Percentiles rank a stretch among this genome's conserved stretches.
Evolutionary conservation across 148 eudicot genomes (phyloP).

Genomic region (Fagopyrum tataricum): DNA sequence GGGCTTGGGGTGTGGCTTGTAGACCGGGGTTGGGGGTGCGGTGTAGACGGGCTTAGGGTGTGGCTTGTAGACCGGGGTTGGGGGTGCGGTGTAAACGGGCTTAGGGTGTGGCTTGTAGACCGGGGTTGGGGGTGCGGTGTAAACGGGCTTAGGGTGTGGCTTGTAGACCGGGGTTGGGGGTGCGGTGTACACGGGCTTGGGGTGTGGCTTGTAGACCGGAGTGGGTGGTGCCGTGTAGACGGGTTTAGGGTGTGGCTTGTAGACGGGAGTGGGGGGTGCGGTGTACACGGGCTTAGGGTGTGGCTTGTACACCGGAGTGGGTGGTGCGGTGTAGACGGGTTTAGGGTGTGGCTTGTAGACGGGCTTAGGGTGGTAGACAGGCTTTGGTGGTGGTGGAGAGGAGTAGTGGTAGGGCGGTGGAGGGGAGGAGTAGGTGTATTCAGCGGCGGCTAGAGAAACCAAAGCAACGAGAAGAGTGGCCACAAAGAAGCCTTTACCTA

Average conservation of each 20-base stretch:
- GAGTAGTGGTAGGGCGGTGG: neutral
- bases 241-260: neutral
- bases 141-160: constrained; percentile 7
- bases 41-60: neutral
- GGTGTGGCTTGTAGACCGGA: too few relatives aligned
- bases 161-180: neutral
- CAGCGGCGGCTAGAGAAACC: constrained; percentile 4
- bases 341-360: neutral
- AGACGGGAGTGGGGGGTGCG: neutral
- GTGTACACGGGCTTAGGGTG: neutral
- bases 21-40: too few relatives aligned
- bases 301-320: neutral
- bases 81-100: too few relatives aligned
- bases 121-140: too few relatives aligned
- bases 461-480: constrained; percentile 4
- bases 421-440: neutral
- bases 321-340: neutral
- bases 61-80: constrained; percentile 2
- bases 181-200: too few relatives aligned
- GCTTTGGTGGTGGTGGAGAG: neutral
- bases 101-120: constrained; percentile 4
- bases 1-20: too few relatives aligned
- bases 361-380: neutral
- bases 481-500: constrained; percentile 3
- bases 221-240: neutral